A percentile compares a stretch with the other conserved stretches of the same genome.
These are phyloP conservation scores for Atkinsonella texensis DNA, from an alignment of 2,329 filamentous ascomycete genomes.

Conservation along the genomic window DNA sequence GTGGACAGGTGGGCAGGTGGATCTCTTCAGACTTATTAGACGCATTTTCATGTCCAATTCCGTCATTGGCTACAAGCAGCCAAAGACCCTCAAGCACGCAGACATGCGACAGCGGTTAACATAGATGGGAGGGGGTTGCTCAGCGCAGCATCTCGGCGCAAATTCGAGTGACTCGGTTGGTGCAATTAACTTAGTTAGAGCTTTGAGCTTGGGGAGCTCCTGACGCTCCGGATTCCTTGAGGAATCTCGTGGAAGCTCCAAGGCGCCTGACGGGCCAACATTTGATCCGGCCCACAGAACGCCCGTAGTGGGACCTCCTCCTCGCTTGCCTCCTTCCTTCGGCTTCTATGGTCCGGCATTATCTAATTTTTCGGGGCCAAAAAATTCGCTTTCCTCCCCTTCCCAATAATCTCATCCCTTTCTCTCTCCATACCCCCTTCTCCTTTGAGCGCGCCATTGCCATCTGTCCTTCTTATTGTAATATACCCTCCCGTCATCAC, in stretches of 20 bases:
- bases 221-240: background rate
- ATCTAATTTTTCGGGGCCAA: slow-evolving; percentile 21
- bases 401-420: slow-evolving; percentile 13
- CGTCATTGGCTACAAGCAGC: background rate
- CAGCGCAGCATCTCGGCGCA: background rate
- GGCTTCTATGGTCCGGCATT: slow-evolving; percentile 27
- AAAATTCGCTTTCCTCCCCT: slow-evolving; percentile 23
- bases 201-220: too few relatives aligned
- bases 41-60: background rate
- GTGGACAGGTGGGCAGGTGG: too few relatives aligned
- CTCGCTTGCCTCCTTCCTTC: slow-evolving; percentile 27
- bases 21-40: background rate
- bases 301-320: slow-evolving; percentile 5
- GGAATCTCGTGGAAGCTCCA: background rate
- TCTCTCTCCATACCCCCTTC: slow-evolving; percentile 18
- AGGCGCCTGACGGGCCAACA: slow-evolving; percentile 10
- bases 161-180: background rate
- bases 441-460: slow-evolving; percentile 17
- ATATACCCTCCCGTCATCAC: slow-evolving; percentile 20
- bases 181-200: too few relatives aligned
- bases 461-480: slow-evolving; percentile 18
- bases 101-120: too few relatives aligned
- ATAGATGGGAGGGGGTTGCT: background rate
- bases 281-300: slow-evolving; percentile 14
- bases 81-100: background rate